Evolutionary conservation across 2,329 filamentous ascomycete species (phyloP).

Genomic region (Apiospora aurea): DNA sequence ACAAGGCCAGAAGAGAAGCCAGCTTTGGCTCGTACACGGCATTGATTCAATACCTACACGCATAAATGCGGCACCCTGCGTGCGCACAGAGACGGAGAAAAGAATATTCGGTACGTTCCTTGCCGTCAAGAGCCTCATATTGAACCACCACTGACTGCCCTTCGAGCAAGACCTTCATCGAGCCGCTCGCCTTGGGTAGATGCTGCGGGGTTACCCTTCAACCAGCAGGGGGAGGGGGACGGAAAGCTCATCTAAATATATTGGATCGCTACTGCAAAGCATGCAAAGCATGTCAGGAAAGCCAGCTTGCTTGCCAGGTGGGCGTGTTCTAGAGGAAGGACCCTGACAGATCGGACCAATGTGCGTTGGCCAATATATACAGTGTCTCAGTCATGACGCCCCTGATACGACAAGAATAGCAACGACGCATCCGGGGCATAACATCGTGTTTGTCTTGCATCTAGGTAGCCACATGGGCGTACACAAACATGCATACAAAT

Average conservation of each 20-base stretch:
- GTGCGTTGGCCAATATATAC: background rate
- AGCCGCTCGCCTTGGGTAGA: background rate
- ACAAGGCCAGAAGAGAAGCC: background rate
- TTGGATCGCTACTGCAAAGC: conserved; percentile 2
- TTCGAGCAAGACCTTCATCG: background rate
- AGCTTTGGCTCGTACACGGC: background rate
- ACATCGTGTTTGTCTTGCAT: background rate
- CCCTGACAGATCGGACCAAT: conserved; percentile 11
- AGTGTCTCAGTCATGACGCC: background rate
- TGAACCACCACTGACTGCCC: background rate
- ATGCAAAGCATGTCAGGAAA: conserved; percentile 3
- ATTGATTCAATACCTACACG: background rate
- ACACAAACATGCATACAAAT: background rate
- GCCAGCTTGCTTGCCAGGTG: background rate
- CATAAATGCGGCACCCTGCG: background rate
- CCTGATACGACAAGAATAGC: conserved; percentile 7
- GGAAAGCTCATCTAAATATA: background rate
- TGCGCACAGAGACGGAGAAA: background rate
- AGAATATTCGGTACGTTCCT: background rate
- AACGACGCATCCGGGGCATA: background rate
- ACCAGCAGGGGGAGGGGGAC: background rate
- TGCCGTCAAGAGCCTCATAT: background rate
- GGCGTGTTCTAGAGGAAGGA: background rate
- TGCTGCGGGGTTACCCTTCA: background rate
- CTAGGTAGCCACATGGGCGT: background rate